Evolutionary conservation across 75 land plant genomes (phyloP).

Genomic region (Ceratopteris richardii): DNA sequence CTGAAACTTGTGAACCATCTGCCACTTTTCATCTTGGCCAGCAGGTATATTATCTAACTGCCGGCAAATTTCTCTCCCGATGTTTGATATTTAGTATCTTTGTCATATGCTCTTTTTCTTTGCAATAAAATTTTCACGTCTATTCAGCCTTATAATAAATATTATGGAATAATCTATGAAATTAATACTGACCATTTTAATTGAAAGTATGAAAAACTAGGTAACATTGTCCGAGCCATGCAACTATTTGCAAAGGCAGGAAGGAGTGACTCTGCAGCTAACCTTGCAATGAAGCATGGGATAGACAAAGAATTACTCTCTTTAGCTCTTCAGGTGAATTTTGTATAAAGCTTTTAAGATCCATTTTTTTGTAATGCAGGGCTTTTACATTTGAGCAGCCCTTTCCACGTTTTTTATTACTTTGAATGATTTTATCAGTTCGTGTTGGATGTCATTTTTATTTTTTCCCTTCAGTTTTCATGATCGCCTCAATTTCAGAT

Average conservation of each 20-base stretch:
- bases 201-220: slow-evolving; percentile 30
- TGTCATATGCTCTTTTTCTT: too few relatives aligned
- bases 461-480: too few relatives aligned
- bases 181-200: background rate
- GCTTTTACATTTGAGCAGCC: too few relatives aligned
- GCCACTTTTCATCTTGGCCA: slow-evolving; percentile 33
- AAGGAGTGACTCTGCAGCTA: slow-evolving; percentile 26
- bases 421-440: too few relatives aligned
- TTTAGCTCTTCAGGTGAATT: slow-evolving; percentile 25
- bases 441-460: too few relatives aligned
- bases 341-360: background rate
- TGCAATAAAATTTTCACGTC: too few relatives aligned
- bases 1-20: slow-evolving; percentile 16
- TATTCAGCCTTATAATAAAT: too few relatives aligned
- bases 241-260: slow-evolving; percentile 27
- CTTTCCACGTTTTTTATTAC: too few relatives aligned
- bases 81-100: too few relatives aligned
- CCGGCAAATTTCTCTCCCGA: background rate
- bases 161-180: too few relatives aligned
- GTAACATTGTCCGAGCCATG: slow-evolving; percentile 26
- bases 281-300: slow-evolving; percentile 33
- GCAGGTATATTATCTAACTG: slow-evolving; percentile 12
- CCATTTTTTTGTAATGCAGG: background rate
- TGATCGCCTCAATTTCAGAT: too few relatives aligned
- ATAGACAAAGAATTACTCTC: slow-evolving; percentile 30